phyloP scores from a whole-genome alignment of 306 rosid species.

The Dalbergia oliveri region DNA sequence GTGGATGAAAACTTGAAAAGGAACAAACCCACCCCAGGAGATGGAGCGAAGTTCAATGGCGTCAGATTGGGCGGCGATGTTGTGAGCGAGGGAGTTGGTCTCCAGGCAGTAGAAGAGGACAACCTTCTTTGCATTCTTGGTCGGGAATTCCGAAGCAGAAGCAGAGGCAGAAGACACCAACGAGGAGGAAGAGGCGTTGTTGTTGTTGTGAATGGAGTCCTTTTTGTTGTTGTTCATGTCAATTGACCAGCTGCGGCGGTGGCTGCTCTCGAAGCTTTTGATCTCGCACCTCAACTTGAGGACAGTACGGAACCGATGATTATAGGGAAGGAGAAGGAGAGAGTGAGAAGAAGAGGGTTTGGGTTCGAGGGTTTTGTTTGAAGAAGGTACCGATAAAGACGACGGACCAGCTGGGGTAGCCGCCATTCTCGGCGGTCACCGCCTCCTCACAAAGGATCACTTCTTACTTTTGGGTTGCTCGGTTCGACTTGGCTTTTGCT shows the following conservation, averaged over 20 bases:
- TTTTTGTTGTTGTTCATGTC: conserved; percentile 56
- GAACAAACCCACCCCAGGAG: conserved; percentile 65
- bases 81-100: conserved; percentile 80
- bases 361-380: conserved; percentile 42
- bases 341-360: conserved; percentile 32
- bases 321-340: conserved; percentile 15
- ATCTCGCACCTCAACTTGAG: conserved; percentile 58
- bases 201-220: conserved; percentile 29
- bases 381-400: conserved; percentile 36
- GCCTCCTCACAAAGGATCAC: conserved; percentile 1
- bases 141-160: conserved; percentile 50
- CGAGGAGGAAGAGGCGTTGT: conserved; percentile 48
- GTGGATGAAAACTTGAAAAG: too few relatives aligned
- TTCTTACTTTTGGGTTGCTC: neutral
- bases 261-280: conserved; percentile 63
- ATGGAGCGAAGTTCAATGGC: conserved; percentile 78
- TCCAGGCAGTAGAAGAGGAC: conserved; percentile 86
- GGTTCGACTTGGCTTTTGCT: too few relatives aligned
- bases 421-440: conserved; percentile 70
- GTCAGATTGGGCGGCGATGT: conserved; percentile 74
- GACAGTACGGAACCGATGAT: neutral
- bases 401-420: conserved; percentile 61
- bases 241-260: conserved; percentile 54
- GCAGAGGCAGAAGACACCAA: conserved; percentile 55
- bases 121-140: conserved; percentile 66